phyloP scores from a whole-genome alignment of 495 filamentous ascomycete genomes.

The Acidiella bohemica region DNA sequence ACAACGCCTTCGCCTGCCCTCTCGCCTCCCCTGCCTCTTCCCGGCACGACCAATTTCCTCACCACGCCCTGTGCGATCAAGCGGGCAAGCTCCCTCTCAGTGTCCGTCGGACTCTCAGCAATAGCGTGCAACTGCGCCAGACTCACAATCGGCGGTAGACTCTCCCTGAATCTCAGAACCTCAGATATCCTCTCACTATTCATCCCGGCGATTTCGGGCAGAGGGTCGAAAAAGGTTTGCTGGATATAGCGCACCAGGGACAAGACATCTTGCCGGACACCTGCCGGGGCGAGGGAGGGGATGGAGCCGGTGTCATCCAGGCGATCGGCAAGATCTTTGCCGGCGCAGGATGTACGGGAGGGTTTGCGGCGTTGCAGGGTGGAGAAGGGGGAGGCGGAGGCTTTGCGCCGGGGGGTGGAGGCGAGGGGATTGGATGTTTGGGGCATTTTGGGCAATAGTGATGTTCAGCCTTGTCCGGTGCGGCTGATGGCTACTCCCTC shows the following conservation, averaged over 20 bases:
- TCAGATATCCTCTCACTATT: slow-evolving; percentile 58
- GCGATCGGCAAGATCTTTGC: slow-evolving; percentile 27
- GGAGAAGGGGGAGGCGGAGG: slow-evolving; percentile 7
- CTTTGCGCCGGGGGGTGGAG: slow-evolving; percentile 17
- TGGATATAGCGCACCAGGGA: slow-evolving; percentile 50
- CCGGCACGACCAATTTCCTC: slow-evolving; percentile 52
- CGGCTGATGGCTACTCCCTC: no score
- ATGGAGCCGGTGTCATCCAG: slow-evolving; percentile 45
- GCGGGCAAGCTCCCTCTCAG: slow-evolving; percentile 60
- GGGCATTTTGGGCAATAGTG: slow-evolving; percentile 12
- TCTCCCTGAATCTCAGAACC: slow-evolving; percentile 51
- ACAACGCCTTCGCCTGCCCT: slow-evolving; percentile 59
- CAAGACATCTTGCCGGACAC: slow-evolving; percentile 47
- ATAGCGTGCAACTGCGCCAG: slow-evolving; percentile 60
- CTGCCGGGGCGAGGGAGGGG: slow-evolving; percentile 37
- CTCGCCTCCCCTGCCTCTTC: slow-evolving; percentile 44
- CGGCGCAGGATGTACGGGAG: not conserved
- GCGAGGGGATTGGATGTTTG: slow-evolving; percentile 15
- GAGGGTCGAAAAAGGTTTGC: slow-evolving; percentile 50
- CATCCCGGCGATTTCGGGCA: slow-evolving; percentile 59
- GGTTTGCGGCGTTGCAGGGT: slow-evolving; percentile 8
- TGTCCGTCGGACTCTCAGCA: slow-evolving; percentile 48
- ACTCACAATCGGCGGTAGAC: slow-evolving; percentile 56
- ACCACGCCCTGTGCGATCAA: slow-evolving; percentile 45
- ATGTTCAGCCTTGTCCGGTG: not conserved